These are phyloP conservation scores for Xylaria cubensis DNA, from an alignment of 495 filamentous ascomycete species.

Conservation along the genomic window DNA sequence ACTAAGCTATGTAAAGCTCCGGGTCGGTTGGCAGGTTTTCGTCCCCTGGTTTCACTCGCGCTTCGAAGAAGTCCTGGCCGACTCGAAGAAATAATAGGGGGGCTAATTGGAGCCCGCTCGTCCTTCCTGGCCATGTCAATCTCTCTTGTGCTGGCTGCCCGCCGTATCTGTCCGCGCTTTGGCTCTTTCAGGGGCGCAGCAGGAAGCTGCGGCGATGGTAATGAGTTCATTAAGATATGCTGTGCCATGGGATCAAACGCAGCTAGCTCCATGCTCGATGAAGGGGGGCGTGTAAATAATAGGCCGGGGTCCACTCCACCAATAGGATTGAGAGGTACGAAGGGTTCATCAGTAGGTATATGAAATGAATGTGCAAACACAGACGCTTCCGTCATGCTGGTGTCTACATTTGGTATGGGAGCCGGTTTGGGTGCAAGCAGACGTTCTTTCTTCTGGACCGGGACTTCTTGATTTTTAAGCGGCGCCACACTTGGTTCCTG, in stretches of 20 bases:
- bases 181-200: conserved; percentile 35
- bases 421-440: conserved; percentile 49
- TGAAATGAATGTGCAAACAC: conserved; percentile 50
- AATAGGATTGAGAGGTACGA: conserved; percentile 45
- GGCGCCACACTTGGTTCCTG: conserved; percentile 45
- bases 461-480: conserved; percentile 40
- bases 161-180: conserved; percentile 45
- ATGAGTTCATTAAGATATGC: conserved; percentile 36
- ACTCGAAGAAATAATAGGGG: conserved; percentile 56
- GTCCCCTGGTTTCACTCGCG: conserved; percentile 58
- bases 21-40: conserved; percentile 42
- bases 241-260: conserved; percentile 45
- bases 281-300: conserved; percentile 53
- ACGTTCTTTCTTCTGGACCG: conserved; percentile 38
- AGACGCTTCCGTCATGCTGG: conserved; percentile 44
- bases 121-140: conserved; percentile 41
- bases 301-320: conserved; percentile 54
- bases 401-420: conserved; percentile 43
- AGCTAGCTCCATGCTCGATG: conserved; percentile 49
- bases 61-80: conserved; percentile 68
- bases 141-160: conserved; percentile 53
- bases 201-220: conserved; percentile 36
- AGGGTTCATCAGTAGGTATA: conserved; percentile 49
- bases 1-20: conserved; percentile 45
- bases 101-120: conserved; percentile 57